A percentile compares a stretch with the other conserved stretches of the same genome.
phyloP scores from a whole-genome alignment of 768 basidiomycete genomes.

The Suillus decipiens region DNA sequence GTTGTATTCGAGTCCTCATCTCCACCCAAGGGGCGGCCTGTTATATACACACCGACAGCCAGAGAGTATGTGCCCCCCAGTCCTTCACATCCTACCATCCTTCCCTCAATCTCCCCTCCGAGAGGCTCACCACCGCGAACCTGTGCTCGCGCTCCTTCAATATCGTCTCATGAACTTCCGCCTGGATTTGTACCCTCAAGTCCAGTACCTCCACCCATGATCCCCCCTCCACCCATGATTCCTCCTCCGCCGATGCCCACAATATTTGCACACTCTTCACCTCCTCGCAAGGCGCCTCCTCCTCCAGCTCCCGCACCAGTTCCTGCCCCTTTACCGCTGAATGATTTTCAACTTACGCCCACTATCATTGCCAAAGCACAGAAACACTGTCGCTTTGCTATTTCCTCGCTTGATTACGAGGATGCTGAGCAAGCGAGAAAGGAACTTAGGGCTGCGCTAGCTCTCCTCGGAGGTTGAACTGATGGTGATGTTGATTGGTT shows the following conservation, averaged over 20 bases:
- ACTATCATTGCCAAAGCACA: conserved; percentile 72
- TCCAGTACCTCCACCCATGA: conserved; percentile 16
- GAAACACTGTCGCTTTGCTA: conserved; percentile 91
- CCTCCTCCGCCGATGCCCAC: conserved; percentile 23
- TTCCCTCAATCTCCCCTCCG: conserved; percentile 7
- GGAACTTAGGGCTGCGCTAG: conserved; percentile 79
- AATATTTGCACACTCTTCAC: conserved; percentile 3
- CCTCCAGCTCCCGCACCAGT: conserved; percentile 25
- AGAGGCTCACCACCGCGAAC: conserved; percentile 18
- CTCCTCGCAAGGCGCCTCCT: conserved; percentile 13
- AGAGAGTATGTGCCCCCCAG: conserved; percentile 16
- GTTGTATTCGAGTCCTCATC: conserved; percentile 20
- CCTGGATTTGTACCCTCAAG: conserved; percentile 22
- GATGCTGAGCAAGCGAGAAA: conserved; percentile 84
- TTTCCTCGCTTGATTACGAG: conserved; percentile 95
- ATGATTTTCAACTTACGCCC: conserved; percentile 55
- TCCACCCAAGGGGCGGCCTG: conserved; percentile 6
- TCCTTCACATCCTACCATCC: not conserved
- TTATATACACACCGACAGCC: conserved; percentile 15
- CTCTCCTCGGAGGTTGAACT: conserved; percentile 55
- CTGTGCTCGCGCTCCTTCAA: conserved; percentile 13
- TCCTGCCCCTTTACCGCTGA: conserved; percentile 16
- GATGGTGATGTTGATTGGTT: conserved; percentile 6
- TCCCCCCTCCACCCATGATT: conserved; percentile 27
- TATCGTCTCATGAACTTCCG: conserved; percentile 14